These are phyloP conservation scores for Phytopythium cucurbitacearum DNA, from an alignment of 352 stramenopile genomes.

Conservation along the genomic window DNA sequence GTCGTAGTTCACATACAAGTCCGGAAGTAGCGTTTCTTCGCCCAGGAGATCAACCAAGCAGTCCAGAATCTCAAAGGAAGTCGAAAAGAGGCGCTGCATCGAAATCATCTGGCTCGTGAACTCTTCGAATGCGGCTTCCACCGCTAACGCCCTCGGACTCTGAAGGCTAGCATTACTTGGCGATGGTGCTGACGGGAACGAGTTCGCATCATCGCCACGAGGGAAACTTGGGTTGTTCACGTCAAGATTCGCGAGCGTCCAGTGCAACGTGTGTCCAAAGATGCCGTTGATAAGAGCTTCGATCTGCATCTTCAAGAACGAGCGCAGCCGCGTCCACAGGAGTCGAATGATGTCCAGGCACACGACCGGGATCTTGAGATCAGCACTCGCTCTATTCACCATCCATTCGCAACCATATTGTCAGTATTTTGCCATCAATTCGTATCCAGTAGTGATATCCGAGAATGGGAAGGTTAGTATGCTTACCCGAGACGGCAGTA, in stretches of 20 bases:
- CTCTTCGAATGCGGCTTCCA: constrained; percentile 56
- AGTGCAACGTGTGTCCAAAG: constrained; percentile 67
- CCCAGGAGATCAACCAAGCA: constrained; percentile 95
- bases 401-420: not conserved
- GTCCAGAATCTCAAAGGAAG: constrained; percentile 83
- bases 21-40: constrained; percentile 93
- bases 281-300: constrained; percentile 72
- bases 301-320: constrained; percentile 75
- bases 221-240: constrained; percentile 57
- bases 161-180: not conserved
- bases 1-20: constrained; percentile 99
- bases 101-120: constrained; percentile 56
- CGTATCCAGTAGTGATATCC: not conserved
- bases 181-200: not conserved
- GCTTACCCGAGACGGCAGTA: constrained; percentile 67
- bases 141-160: constrained; percentile 6
- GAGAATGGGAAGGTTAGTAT: no score
- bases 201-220: constrained; percentile 22
- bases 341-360: constrained; percentile 62
- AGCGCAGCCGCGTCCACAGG: constrained; percentile 73
- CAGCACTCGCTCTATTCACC: constrained; percentile 31
- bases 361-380: constrained; percentile 50
- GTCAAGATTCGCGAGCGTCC: constrained; percentile 60
- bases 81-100: constrained; percentile 44
- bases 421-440: not conserved